Evolutionary conservation across 768 basidiomycete genomes (phyloP), one percentile per base, ranked within the genome.

Genomic region (Boletus rubescentipes): DNA sequence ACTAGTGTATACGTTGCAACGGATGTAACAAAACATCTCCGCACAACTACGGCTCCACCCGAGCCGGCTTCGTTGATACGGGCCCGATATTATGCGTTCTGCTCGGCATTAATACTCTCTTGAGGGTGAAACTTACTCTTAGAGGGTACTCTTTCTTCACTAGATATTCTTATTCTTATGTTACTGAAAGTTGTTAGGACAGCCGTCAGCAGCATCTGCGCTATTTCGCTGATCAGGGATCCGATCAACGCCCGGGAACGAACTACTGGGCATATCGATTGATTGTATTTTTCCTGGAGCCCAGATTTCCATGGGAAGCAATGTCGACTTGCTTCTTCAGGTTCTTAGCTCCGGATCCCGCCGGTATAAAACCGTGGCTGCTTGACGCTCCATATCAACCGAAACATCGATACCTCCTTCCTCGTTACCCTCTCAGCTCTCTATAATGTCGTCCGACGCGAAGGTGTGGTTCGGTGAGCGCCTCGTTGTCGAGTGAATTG

Each of bases 381-480:
- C 35, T 35, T 21, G 34, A 23, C 11, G 5, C 16, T n/a, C 6
- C 16, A 16, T 34, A 47, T 18, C 35, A 38, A 32, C 14, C 23
- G 32, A 46, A 35, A 23, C 29, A 11, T 31, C n/a, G 15, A 34
- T 2, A 12, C 26, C 9, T 8, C 16, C 9, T 21, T 20, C 9
- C 12, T 48, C 1, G 10, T 10, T 6, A 2, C 23, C 8, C 21
- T n/a, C 16, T n/a, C 31, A 43, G 4, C 50, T 6, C 18, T 31
- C 21, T 21, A 15, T 11, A 18, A 45, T 49, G 53, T 35, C 52
- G 16, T 45, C 49, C 9, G 34, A 48, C 12, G n/a, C 44, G 4
- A 67, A 60, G 39, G 58, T 67, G 14, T 64, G 65, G 65, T 60
- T 67, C 35, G 23, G 65, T 61, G 39, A 50, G 61, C 52, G n/a